Conservation (phyloP, 2,329 filamentous ascomycete genomes). For the Alternaria sp. region DNA sequence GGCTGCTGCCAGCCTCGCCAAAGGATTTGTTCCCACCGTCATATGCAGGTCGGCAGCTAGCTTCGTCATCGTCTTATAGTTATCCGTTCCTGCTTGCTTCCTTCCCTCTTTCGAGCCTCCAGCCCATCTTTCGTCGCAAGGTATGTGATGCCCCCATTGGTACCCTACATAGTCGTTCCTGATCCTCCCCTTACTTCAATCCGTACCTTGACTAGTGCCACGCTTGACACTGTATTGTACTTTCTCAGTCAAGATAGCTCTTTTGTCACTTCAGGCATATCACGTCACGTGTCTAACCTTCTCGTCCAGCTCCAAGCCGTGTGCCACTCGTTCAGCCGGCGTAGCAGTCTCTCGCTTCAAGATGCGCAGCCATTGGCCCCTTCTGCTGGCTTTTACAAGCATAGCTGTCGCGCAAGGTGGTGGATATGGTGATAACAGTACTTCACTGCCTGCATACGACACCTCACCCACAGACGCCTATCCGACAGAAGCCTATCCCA, state of each 20-base stretch:
- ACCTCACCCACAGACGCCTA: background rate
- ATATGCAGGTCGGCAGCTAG: constrained; percentile 29
- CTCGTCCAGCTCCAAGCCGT: constrained; percentile 25
- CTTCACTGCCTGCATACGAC: background rate
- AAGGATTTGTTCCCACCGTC: constrained; percentile 26
- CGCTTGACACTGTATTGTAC: constrained; percentile 1
- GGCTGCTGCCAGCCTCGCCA: constrained; percentile 34
- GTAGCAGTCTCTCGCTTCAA: constrained; percentile 38
- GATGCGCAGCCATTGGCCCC: constrained; percentile 36
- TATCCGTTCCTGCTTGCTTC: constrained; percentile 25
- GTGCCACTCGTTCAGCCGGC: constrained; percentile 34
- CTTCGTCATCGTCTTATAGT: constrained; percentile 35
- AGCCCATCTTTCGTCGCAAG: constrained; percentile 37
- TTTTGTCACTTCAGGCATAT: background rate
- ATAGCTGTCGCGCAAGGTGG: constrained; percentile 13
- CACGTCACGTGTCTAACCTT: constrained; percentile 31
- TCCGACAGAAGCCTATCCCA: background rate
- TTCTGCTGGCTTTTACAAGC: constrained; percentile 32
- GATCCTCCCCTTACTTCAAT: background rate
- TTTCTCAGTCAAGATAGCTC: background rate
- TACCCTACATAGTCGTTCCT: background rate
- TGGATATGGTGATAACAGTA: background rate
- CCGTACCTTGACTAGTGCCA: background rate
- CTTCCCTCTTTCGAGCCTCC: constrained; percentile 26
- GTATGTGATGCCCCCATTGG: constrained; percentile 26